These are phyloP conservation scores for Tricholomella constricta DNA, from an alignment of 768 basidiomycete species.

Conservation along the genomic window DNA sequence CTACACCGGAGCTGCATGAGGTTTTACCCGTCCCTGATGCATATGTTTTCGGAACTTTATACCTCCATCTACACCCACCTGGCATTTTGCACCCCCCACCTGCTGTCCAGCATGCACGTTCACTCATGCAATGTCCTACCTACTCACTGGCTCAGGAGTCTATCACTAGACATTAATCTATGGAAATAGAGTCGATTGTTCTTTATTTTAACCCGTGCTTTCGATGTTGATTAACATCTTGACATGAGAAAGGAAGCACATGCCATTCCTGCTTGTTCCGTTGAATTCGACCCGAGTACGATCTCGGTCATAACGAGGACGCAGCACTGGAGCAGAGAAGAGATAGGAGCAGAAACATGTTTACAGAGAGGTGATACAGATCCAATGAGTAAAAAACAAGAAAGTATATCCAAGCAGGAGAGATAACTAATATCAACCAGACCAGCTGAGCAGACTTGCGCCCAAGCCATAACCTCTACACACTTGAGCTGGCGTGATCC, in stretches of 20 bases:
- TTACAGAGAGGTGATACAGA: background rate
- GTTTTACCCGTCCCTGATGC: slow-evolving; percentile 8
- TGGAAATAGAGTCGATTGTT: slow-evolving; percentile 10
- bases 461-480: slow-evolving; percentile 57
- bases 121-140: background rate
- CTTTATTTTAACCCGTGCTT: slow-evolving; percentile 14
- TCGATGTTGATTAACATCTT: background rate
- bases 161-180: background rate
- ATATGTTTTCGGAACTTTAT: slow-evolving; percentile 14
- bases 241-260: background rate
- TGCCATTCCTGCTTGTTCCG: background rate
- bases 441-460: slow-evolving; percentile 3
- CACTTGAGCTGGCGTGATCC: slow-evolving; percentile 52
- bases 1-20: slow-evolving; percentile 56
- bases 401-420: background rate
- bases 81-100: background rate
- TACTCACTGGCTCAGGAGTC: background rate
- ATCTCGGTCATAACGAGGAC: no score
- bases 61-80: slow-evolving; percentile 9
- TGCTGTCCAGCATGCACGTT: slow-evolving; percentile 2
- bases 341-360: no score
- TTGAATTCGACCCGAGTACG: no score
- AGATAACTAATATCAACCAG: background rate
- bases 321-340: no score
- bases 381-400: background rate